These are phyloP conservation scores for Fusarium oligoseptatum DNA, from an alignment of 2,329 filamentous ascomycete genomes.

Conservation along the genomic window DNA sequence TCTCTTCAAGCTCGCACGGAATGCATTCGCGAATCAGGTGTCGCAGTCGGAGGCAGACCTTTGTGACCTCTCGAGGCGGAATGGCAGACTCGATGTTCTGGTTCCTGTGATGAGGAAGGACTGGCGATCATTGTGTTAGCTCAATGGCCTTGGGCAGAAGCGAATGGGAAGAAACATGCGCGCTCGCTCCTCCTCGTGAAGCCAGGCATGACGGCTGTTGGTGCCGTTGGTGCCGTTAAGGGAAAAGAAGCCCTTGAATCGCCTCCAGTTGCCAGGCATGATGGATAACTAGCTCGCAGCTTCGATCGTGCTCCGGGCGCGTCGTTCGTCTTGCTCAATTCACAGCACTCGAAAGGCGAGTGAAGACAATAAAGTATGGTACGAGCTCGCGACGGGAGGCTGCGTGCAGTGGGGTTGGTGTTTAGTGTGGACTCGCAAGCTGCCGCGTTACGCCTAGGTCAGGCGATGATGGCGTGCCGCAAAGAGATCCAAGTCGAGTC, in stretches of 20 bases:
- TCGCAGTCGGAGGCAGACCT: slow-evolving; percentile 88
- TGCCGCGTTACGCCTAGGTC: slow-evolving; percentile 11
- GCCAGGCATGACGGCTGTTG: slow-evolving; percentile 50
- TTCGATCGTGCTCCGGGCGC: not conserved
- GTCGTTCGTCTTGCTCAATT: not conserved
- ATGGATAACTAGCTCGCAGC: slow-evolving; percentile 20
- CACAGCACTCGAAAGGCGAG: not conserved
- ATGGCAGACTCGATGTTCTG: slow-evolving; percentile 75
- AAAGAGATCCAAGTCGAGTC: slow-evolving; percentile 21
- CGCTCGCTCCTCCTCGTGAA: slow-evolving; percentile 60
- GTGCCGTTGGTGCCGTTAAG: slow-evolving; percentile 38
- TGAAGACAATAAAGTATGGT: not conserved
- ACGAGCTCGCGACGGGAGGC: not conserved
- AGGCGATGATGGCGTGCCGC: slow-evolving; percentile 29
- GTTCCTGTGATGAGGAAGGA: slow-evolving; percentile 74
- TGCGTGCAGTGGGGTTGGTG: slow-evolving; percentile 6
- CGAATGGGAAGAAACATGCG: slow-evolving; percentile 50
- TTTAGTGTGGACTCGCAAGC: slow-evolving; percentile 16
- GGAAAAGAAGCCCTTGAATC: slow-evolving; percentile 50
- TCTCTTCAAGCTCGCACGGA: slow-evolving; percentile 88
- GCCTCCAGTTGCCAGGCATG: slow-evolving; percentile 47
- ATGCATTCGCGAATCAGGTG: slow-evolving; percentile 91
- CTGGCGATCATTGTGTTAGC: slow-evolving; percentile 53
- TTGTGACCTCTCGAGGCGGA: slow-evolving; percentile 84
- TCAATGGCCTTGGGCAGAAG: not conserved